Conservation (phyloP, 2,329 filamentous ascomycete species). For the Penicillium paneum region DNA sequence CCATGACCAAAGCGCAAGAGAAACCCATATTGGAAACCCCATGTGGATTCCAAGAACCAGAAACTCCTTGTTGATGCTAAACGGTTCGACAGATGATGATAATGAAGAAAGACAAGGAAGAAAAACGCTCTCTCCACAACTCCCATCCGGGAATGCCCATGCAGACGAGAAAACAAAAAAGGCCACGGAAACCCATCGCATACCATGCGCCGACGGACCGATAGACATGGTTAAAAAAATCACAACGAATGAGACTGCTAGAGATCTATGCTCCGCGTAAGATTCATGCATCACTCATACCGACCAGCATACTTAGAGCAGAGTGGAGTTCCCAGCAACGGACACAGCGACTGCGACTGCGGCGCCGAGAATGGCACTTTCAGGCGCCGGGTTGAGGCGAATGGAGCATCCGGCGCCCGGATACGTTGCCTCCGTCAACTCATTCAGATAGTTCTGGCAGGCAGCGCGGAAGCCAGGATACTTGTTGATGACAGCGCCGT, state of each 20-base stretch:
- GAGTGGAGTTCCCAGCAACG: conserved; percentile 28
- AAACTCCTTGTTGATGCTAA: conserved; percentile 20
- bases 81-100: neutral
- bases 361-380: conserved; percentile 47
- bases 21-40: conserved; percentile 5
- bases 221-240: conserved; percentile 12
- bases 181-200: neutral
- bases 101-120: neutral
- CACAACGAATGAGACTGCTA: conserved; percentile 13
- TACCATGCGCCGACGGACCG: conserved; percentile 16
- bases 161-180: conserved; percentile 3
- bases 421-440: conserved; percentile 35
- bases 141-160: conserved; percentile 2
- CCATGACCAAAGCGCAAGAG: neutral
- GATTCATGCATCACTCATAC: conserved; percentile 11
- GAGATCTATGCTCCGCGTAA: conserved; percentile 12
- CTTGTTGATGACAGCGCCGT: conserved; percentile 53
- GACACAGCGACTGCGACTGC: conserved; percentile 48
- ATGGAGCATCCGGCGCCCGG: conserved; percentile 29
- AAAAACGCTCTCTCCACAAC: neutral
- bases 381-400: conserved; percentile 41
- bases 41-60: conserved; percentile 3
- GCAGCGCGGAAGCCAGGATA: conserved; percentile 48
- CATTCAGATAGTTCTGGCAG: conserved; percentile 45
- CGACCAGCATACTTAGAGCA: neutral